Evolutionary conservation across 805 yeast species (phyloP), one percentile per base, ranked within the genome.

Genomic region (Spathaspora arborariae): DNA sequence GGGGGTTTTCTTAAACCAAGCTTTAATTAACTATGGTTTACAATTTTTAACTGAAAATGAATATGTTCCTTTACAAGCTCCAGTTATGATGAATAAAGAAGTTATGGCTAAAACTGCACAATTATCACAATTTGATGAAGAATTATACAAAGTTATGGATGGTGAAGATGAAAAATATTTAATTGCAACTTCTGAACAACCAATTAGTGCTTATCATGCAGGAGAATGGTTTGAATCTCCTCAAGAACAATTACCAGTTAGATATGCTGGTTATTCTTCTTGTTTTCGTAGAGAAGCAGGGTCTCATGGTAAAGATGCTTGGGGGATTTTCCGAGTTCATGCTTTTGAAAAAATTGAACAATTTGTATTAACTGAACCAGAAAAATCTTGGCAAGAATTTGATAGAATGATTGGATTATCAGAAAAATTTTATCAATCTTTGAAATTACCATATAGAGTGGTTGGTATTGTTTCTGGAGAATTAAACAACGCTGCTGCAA

Each of bases 211-310:
- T 22, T 91, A 86, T 74, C 99, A 94, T 73, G 83, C 96, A 45
- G 85, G 84, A 63, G 99, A 94, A 75, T 94, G 99, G 99, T 94
- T 94, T 60, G 98, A 94, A 74, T 84, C 87, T 59, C 99, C 99
- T 49, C 83, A 84, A 51, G 97, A 91, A 72, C 99, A 94, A 76
- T 80, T 94, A 58, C 99, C 99, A 51, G 80, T 89, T 54, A 87
- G 95, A 72, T 94, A 94, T 63, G 99, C 97, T 42, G 99, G 99
- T 61, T 94, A 86, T 78, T 90, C 97, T 33, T 87, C 97, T 41
- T 94, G 99, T 82, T 94, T 94, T 84, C 85, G 99, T 74, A 88
- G 99, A 76, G 99, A 94, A 76, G 99, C 99, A 49, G 99, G 99
- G 57, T 85, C 97, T 55, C 98, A 92, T 63, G 99, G 99, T 69